Evolutionary conservation across 2,329 filamentous ascomycete genomes (phyloP).

Genomic region (Thielaviopsis euricoi): DNA sequence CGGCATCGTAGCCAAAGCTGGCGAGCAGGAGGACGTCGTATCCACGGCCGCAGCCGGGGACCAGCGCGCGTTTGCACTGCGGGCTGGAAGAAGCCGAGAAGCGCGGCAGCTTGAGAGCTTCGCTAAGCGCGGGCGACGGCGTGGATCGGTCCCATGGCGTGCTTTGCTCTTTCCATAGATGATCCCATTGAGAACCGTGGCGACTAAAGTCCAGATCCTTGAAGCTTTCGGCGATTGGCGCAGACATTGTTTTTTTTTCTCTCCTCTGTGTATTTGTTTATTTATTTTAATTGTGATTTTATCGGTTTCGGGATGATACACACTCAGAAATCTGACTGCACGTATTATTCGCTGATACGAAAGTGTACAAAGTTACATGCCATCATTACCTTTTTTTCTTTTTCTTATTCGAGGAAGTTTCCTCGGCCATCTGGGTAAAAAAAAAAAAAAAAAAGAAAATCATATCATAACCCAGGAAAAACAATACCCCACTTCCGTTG

Average conservation of each 20-base stretch:
- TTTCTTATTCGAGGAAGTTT: no score
- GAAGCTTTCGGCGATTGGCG: neutral
- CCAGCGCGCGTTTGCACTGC: conserved; percentile 40
- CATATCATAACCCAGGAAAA: no score
- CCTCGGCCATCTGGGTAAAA: no score
- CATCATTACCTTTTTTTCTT: no score
- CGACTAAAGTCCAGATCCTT: conserved; percentile 9
- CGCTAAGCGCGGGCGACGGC: conserved; percentile 35
- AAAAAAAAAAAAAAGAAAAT: no score
- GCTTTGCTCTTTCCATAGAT: conserved; percentile 27
- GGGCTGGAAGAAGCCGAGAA: conserved; percentile 18
- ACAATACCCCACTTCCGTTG: no score
- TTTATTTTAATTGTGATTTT: no score
- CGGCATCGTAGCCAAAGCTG: conserved; percentile 59
- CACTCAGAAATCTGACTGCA: no score
- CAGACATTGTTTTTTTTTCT: neutral
- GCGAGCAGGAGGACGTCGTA: conserved; percentile 66
- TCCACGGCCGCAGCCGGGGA: conserved; percentile 69
- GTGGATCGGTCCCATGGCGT: conserved; percentile 41
- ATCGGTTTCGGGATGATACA: no score
- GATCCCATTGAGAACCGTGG: conserved; percentile 28
- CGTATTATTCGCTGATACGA: no score
- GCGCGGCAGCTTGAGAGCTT: conserved; percentile 25
- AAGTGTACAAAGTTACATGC: no score
- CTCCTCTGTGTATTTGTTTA: no score